Percentiles rank a stretch among this genome's conserved stretches.
Conservation (phyloP, 768 basidiomycete species). For the Phlegmacium glaucopus region DNA sequence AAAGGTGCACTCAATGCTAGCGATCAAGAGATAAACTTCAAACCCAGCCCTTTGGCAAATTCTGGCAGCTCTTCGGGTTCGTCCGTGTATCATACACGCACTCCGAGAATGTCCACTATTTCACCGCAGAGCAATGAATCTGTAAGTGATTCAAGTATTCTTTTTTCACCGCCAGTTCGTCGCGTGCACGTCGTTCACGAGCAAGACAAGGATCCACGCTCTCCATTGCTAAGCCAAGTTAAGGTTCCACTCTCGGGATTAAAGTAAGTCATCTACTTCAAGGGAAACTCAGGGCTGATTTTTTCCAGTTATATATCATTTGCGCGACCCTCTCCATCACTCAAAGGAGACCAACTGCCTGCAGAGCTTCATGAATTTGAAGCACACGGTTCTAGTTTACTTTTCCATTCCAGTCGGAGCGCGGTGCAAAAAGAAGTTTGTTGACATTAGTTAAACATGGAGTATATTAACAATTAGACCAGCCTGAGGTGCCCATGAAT, state of each 20-base stretch:
- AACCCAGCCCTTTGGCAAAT: too few relatives aligned
- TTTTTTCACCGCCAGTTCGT: slow-evolving; percentile 1
- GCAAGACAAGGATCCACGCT: slow-evolving; percentile 17
- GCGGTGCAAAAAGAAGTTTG: not conserved
- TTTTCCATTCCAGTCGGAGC: not conserved
- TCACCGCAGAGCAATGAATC: not conserved
- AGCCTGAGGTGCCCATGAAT: too few relatives aligned
- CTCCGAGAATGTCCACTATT: not conserved
- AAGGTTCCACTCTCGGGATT: slow-evolving; percentile 11
- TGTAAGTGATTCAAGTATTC: slow-evolving; percentile 6
- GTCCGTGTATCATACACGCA: not conserved
- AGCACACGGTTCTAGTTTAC: slow-evolving; percentile 1
- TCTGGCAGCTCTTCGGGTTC: not conserved
- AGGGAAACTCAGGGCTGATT: too few relatives aligned
- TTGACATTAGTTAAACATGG: too few relatives aligned
- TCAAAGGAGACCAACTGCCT: not conserved
- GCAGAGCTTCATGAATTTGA: not conserved
- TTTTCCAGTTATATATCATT: not conserved
- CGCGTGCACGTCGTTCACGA: not conserved
- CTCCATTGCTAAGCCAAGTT: slow-evolving; percentile 10
- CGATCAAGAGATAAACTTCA: not conserved
- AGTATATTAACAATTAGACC: too few relatives aligned
- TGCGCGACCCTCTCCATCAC: not conserved
- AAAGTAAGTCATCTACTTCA: slow-evolving; percentile 11
- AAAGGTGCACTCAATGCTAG: slow-evolving; percentile 1